These are phyloP conservation scores for Polygonum maritimum DNA, from an alignment of 148 eudicot genomes.

Conservation along the genomic window DNA sequence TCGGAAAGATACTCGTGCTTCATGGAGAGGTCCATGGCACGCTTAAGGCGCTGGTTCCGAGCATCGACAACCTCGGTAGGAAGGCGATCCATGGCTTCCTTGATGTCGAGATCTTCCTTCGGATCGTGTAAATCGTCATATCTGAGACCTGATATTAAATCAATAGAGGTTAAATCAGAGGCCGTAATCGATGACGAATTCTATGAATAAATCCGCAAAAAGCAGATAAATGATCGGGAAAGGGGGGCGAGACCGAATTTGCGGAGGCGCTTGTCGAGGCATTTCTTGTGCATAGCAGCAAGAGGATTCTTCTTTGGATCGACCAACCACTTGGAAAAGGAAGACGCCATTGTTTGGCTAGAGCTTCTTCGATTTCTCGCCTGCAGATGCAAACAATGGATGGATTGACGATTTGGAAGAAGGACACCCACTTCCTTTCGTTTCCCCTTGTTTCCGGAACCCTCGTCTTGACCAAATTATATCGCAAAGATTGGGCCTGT, in stretches of 20 bases:
- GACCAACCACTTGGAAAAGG: constrained; percentile 40
- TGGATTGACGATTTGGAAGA: neutral
- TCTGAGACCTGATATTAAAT: constrained; percentile 45
- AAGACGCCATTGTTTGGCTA: constrained; percentile 32
- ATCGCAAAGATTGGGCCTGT: neutral
- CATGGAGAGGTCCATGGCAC: constrained; percentile 89
- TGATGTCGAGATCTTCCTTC: constrained; percentile 61
- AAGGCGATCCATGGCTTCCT: constrained; percentile 76
- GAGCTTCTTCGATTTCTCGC: neutral
- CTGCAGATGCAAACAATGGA: neutral
- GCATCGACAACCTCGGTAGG: constrained; percentile 89
- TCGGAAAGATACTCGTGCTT: constrained; percentile 76
- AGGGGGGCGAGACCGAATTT: constrained; percentile 39
- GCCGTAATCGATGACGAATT: neutral
- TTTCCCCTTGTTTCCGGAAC: neutral
- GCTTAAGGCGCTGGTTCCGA: constrained; percentile 84
- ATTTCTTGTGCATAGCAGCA: constrained; percentile 66
- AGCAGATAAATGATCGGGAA: neutral
- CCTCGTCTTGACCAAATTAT: neutral
- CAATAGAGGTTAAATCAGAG: neutral
- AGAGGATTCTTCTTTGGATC: constrained; percentile 69
- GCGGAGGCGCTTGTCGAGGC: constrained; percentile 62
- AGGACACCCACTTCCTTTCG: neutral
- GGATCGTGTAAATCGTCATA: constrained; percentile 81
- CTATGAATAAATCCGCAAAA: neutral